Evolutionary conservation across 371 early-diverging fungal genomes (phyloP), one percentile per base, ranked within the genome.

Genomic region (Rhizopus stolonifer): DNA sequence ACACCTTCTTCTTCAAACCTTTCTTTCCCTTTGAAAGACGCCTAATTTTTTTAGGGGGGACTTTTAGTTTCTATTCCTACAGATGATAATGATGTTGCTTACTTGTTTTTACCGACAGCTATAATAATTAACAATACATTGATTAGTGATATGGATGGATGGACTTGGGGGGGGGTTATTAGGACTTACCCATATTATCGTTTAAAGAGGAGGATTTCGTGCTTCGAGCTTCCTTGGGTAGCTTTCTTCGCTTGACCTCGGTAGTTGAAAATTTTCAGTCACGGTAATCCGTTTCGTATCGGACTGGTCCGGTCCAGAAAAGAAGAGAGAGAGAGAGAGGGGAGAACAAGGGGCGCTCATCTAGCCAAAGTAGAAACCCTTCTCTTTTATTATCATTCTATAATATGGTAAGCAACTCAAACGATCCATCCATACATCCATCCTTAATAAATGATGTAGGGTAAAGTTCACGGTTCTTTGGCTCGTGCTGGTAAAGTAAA

Each of bases 401-500:
- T 44, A 69, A 55, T 58, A 69, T 69, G 69, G 69, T 69, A 65
- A 29, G 31, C 4, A 61, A 52, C 49, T 39, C 32, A 40, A 48
- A 15, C 9, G n/a, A 36, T 29, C 31, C 36, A 36, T 36, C 11
- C 36, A 36, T 36, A 7, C 1, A 36, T 36, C 36, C 36, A 36
- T 29, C 31, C 31, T 21, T 40, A 46, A 60, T 50, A 48, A 49
- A 11, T 44, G 22, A 42, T 42, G 52, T 63, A 92, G 98, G 98
- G 95, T 86, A 98, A 97, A 92, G 95, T 95, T 70, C 99, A 98
- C 94, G 99, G 99, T 85, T 96, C 97, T 71, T 89, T 98, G 77
- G 95, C 97, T 83, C 96, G 96, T 93, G 99, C 99, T 83, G 99
- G 99, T 88, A 99, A 99, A 86, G 99, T 99, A 75, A 96, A 98